Conservation (phyloP, 331 rosid genomes). For the Erythrophleum ivorense region DNA sequence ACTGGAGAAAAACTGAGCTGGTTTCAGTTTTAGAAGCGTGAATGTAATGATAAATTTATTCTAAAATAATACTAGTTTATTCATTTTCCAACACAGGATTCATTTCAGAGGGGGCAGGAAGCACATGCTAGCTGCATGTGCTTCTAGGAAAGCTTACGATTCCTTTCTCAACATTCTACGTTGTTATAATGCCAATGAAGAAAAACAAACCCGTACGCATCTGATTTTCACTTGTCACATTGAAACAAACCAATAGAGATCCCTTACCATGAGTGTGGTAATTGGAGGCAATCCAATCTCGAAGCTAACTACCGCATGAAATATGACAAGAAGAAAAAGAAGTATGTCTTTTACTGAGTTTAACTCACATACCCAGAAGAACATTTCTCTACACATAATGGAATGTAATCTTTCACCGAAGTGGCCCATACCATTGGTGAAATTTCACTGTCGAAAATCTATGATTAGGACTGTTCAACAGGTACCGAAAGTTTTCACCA, state of each 20-base stretch:
- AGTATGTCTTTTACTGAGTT: neutral
- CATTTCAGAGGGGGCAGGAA: neutral
- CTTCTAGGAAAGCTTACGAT: constrained; percentile 24
- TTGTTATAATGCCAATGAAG: constrained; percentile 4
- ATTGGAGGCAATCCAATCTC: too few relatives aligned
- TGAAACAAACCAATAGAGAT: too few relatives aligned
- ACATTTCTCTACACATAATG: neutral
- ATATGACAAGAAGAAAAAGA: too few relatives aligned
- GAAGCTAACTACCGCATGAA: neutral
- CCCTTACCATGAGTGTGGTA: too few relatives aligned
- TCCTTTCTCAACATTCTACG: constrained; percentile 21
- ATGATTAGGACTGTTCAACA: constrained; percentile 33
- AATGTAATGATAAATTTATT: neutral
- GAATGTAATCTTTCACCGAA: constrained; percentile 35
- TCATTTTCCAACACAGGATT: neutral
- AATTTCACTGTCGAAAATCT: constrained; percentile 31
- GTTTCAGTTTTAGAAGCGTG: constrained; percentile 10
- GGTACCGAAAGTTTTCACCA: neutral
- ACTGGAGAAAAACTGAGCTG: constrained; percentile 34
- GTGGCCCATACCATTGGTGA: constrained; percentile 16
- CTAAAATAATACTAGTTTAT: too few relatives aligned
- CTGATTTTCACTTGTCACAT: neutral
- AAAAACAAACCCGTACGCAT: neutral
- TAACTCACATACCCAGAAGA: neutral
- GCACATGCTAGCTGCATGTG: constrained; percentile 49